Evolutionary conservation across 192 early-diverging fungal genomes (phyloP).

Genomic region (Allomyces macrogynus): DNA sequence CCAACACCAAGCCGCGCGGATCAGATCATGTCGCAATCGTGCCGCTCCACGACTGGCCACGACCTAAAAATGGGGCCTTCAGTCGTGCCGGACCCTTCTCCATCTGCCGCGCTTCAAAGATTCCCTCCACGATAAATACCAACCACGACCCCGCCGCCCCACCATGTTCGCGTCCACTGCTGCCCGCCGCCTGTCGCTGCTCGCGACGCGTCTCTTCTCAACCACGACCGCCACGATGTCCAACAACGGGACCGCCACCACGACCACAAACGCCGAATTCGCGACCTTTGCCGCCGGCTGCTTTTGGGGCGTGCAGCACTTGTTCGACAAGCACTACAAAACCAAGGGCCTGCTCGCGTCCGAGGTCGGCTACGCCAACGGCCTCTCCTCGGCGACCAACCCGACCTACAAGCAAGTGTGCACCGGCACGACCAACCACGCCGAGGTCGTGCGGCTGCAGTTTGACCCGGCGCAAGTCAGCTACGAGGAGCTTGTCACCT

Average conservation of each 20-base stretch:
- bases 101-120: no score
- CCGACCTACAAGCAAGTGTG: conserved; percentile 34
- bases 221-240: not conserved
- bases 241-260: not conserved
- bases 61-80: no score
- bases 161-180: no score
- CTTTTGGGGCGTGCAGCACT: conserved; percentile 58
- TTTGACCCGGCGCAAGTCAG: conserved; percentile 49
- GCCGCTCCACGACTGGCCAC: no score
- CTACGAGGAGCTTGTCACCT: conserved; percentile 53
- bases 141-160: no score
- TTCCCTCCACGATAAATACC: no score
- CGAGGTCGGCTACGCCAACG: conserved; percentile 50
- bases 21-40: no score
- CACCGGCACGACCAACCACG: conserved; percentile 53
- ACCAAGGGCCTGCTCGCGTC: conserved; percentile 21
- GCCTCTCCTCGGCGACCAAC: conserved; percentile 6
- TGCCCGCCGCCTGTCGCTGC: no score
- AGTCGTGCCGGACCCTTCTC: no score
- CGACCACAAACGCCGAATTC: not conserved
- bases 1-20: no score
- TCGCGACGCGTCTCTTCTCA: no score
- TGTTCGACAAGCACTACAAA: conserved; percentile 15
- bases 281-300: conserved; percentile 87
- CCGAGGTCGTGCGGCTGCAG: conserved; percentile 59